These are phyloP conservation scores for Auricularia sp. DNA, from an alignment of 768 basidiomycete genomes.

Conservation along the genomic window DNA sequence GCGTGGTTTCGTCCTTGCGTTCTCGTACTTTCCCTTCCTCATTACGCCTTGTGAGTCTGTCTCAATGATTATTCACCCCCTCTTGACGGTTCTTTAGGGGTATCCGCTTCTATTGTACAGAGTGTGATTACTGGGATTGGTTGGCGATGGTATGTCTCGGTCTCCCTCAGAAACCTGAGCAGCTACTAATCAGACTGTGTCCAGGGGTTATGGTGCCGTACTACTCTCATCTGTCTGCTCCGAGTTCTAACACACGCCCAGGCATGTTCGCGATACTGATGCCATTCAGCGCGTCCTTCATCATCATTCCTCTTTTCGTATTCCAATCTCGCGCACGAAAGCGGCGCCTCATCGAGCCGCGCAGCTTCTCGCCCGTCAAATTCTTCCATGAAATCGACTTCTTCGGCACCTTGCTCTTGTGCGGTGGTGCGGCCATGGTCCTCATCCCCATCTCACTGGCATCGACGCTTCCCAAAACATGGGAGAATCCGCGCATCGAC, in stretches of 20 bases:
- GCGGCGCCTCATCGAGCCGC: not conserved
- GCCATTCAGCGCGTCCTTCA: not conserved
- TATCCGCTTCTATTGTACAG: not conserved
- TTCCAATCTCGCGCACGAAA: not conserved
- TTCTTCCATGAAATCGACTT: not conserved
- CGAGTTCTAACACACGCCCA: not conserved
- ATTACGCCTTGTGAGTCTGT: not conserved
- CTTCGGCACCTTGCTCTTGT: not conserved
- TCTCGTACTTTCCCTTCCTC: not conserved
- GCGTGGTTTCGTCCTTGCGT: not conserved
- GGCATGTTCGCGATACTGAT: not conserved
- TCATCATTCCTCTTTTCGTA: not conserved
- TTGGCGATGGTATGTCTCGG: not conserved
- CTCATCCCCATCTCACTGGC: not conserved
- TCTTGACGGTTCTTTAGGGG: not conserved
- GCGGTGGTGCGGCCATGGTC: not conserved
- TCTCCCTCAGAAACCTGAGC: not conserved
- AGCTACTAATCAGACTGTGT: not conserved
- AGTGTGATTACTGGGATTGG: not conserved
- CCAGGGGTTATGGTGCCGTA: not conserved
- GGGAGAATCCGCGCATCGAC: not conserved
- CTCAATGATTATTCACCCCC: not conserved
- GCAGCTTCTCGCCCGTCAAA: not conserved
- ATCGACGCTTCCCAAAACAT: not conserved
- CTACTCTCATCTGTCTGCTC: not conserved